A percentile compares a stretch with the other conserved stretches of the same genome.
These are phyloP conservation scores for Tubosaeta brunneosetosa DNA, from an alignment of 768 basidiomycete species.

Conservation along the genomic window DNA sequence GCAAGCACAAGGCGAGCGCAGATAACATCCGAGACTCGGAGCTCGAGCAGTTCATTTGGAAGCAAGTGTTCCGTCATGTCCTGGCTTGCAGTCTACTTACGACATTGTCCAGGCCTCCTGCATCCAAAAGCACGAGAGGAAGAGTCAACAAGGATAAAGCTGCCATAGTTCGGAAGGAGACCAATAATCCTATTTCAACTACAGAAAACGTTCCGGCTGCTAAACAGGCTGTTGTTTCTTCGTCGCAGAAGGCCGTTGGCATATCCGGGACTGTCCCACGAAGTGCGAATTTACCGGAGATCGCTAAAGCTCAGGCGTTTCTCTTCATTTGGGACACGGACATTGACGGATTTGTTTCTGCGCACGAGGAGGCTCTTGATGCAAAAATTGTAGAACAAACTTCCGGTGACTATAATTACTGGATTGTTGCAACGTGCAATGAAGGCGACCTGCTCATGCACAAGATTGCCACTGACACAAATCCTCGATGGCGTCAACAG, in stretches of 20 bases:
- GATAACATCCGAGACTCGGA: conserved; percentile 63
- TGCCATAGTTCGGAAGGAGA: conserved; percentile 3
- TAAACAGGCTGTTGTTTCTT: conserved; percentile 9
- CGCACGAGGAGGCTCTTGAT: conserved; percentile 47
- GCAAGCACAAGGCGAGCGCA: conserved; percentile 75
- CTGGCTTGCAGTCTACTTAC: not conserved
- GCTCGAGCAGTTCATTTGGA: conserved; percentile 77
- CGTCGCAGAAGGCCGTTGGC: conserved; percentile 10
- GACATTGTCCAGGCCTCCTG: conserved; percentile 18
- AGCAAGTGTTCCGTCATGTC: conserved; percentile 45
- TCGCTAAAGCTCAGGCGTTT: conserved; percentile 45
- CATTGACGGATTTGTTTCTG: conserved; percentile 40
- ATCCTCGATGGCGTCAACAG: conserved; percentile 59
- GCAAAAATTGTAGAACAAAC: conserved; percentile 50
- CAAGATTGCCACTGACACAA: conserved; percentile 62
- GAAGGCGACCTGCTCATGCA: conserved; percentile 55
- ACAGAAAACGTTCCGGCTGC: conserved; percentile 1
- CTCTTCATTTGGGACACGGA: conserved; percentile 62
- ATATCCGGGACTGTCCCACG: conserved; percentile 19
- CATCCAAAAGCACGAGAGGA: conserved; percentile 16
- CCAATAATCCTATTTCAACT: conserved; percentile 2
- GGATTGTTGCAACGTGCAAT: conserved; percentile 50
- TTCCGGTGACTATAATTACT: conserved; percentile 49
- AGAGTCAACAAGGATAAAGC: conserved; percentile 15
- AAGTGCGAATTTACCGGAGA: conserved; percentile 16